Conservation (phyloP, 192 early-diverging fungal genomes). For the Coemansia aciculifera region DNA sequence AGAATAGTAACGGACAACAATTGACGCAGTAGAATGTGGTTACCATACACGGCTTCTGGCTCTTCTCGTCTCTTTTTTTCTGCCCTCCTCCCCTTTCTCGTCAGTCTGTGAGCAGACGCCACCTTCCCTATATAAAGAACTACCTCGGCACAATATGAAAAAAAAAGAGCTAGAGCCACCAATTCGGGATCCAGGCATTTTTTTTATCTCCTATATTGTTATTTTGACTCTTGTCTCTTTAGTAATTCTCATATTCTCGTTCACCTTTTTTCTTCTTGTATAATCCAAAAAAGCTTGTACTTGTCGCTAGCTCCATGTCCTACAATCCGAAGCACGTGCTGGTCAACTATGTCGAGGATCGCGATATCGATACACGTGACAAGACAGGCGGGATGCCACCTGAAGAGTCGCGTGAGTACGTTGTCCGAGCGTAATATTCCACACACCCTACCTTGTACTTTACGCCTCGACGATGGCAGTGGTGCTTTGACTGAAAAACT, state of each 20-base stretch:
- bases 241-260: not conserved
- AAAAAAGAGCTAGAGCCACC: conserved; percentile 1
- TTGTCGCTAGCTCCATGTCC: not conserved
- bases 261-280: not conserved
- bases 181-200: not conserved
- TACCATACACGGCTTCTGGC: not conserved
- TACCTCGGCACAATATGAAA: not conserved
- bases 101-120: not conserved
- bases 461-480: not conserved
- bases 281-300: not conserved
- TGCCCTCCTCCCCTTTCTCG: not conserved
- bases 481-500: too few relatives aligned
- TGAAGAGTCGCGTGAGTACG: conserved; percentile 48
- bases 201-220: not conserved
- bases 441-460: not conserved
- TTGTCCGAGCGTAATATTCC: conserved; percentile 15
- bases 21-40: conserved; percentile 11
- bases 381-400: conserved; percentile 35
- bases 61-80: not conserved
- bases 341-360: conserved; percentile 29
- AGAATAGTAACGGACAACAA: conserved; percentile 9
- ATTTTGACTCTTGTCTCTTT: not conserved
- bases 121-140: not conserved
- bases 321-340: conserved; percentile 18
- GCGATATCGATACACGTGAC: conserved; percentile 51